These are phyloP conservation scores for Cronartium ribicola DNA, from an alignment of 1,284 basidiomycete genomes.

Conservation along the genomic window DNA sequence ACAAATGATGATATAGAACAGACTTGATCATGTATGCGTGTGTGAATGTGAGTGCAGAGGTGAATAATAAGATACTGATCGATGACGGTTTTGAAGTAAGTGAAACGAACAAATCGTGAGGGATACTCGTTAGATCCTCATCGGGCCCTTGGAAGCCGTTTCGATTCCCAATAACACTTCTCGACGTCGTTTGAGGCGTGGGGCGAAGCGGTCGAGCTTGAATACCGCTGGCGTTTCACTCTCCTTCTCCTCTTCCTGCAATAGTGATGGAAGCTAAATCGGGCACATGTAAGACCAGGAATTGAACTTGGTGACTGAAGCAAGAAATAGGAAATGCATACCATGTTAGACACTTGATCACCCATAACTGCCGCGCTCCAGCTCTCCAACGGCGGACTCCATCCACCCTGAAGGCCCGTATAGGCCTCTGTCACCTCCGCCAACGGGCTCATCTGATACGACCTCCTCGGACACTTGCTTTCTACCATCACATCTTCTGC, in stretches of 20 bases:
- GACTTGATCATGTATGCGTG: too few species aligned
- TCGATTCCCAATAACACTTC: constrained; percentile 5
- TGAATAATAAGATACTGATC: too few species aligned
- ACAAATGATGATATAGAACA: too few species aligned
- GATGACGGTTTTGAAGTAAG: too few species aligned
- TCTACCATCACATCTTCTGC: background rate
- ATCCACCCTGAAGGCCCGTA: constrained; percentile 37
- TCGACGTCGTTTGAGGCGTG: background rate
- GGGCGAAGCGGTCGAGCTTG: background rate
- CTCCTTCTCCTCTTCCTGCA: background rate
- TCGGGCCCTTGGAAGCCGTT: background rate
- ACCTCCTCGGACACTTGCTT: background rate
- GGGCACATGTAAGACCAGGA: background rate
- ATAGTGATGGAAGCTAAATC: background rate
- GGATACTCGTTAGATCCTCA: background rate
- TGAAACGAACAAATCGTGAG: too few species aligned
- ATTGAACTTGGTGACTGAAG: background rate
- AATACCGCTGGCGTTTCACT: background rate
- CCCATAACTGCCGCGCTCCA: constrained; percentile 5
- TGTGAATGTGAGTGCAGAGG: too few species aligned
- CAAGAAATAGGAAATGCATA: background rate
- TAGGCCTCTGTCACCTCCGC: constrained; percentile 42
- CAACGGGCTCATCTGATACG: constrained; percentile 22
- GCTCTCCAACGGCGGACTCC: constrained; percentile 28
- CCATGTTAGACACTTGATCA: background rate